These are phyloP conservation scores for Leavenworthia alabamica DNA, from an alignment of 345 rosid species.

Conservation along the genomic window DNA sequence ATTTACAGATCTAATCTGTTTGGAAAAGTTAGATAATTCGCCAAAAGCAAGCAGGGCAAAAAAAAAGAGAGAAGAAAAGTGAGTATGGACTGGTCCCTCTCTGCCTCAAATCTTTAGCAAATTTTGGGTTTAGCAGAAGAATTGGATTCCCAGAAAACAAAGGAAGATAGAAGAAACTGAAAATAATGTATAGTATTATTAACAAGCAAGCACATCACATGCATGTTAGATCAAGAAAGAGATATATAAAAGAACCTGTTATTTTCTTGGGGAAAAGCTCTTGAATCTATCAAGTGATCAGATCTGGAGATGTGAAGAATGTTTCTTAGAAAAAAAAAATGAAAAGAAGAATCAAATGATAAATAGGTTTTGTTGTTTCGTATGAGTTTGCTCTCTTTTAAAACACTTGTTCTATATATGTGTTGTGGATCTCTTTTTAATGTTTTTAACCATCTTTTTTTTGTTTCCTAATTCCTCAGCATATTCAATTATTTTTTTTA, in stretches of 20 bases:
- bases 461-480: too few relatives aligned
- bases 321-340: constrained; percentile 3
- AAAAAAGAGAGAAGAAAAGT: not conserved
- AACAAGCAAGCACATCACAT: not conserved
- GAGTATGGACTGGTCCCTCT: constrained; percentile 12
- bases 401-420: too few relatives aligned
- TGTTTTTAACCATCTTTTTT: too few relatives aligned
- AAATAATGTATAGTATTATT: not conserved
- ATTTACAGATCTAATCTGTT: constrained; percentile 13
- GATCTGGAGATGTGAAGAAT: constrained; percentile 18
- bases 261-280: constrained; percentile 8
- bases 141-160: constrained; percentile 8
- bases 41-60: constrained; percentile 20
- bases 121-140: not conserved
- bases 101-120: constrained; percentile 1
- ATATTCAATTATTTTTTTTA: too few relatives aligned
- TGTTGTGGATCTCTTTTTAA: too few relatives aligned
- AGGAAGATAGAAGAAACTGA: not conserved
- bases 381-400: too few relatives aligned
- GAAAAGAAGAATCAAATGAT: not conserved
- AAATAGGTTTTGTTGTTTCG: constrained; percentile 19
- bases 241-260: constrained; percentile 1
- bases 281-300: constrained; percentile 14
- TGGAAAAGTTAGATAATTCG: constrained; percentile 12
- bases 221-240: constrained; percentile 11